Percentiles rank a stretch among this genome's conserved stretches.
Evolutionary conservation across 2,329 filamentous ascomycete species (phyloP).

Genomic region (Pseudogymnoascus sp.): DNA sequence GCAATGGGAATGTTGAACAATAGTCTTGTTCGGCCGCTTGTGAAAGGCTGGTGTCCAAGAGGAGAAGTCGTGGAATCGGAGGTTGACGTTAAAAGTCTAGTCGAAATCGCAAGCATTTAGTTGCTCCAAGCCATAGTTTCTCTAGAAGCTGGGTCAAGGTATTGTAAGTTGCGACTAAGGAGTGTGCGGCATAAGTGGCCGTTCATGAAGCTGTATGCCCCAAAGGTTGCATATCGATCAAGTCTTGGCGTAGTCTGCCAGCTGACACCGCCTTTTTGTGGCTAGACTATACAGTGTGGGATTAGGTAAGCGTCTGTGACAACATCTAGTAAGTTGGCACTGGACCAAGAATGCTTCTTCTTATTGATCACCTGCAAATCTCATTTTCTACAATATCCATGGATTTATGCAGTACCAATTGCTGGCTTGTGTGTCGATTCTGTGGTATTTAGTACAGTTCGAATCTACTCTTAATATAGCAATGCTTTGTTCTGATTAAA

Average conservation of each 20-base stretch:
- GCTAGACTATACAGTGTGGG: background rate
- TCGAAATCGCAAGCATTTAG: background rate
- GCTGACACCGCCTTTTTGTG: background rate
- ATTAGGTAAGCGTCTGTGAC: background rate
- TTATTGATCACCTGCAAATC: background rate
- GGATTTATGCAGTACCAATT: background rate
- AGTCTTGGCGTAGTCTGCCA: background rate
- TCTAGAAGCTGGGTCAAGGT: background rate
- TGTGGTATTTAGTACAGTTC: background rate
- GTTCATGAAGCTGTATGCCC: background rate
- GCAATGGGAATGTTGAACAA: background rate
- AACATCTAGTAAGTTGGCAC: background rate
- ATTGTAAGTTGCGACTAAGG: background rate
- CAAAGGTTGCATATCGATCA: conserved; percentile 10
- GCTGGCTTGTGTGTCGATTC: background rate
- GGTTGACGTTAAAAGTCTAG: background rate
- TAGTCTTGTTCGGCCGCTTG: background rate
- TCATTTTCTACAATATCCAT: background rate
- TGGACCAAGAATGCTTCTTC: background rate
- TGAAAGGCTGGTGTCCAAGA: background rate
- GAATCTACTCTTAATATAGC: too few species aligned
- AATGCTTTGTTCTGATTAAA: background rate
- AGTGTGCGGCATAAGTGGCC: background rate
- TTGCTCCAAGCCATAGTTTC: background rate
- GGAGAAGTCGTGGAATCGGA: background rate